A percentile compares a stretch with the other conserved stretches of the same genome.
Conservation (phyloP, 305 asterid species). For the Salvia sclarea region DNA sequence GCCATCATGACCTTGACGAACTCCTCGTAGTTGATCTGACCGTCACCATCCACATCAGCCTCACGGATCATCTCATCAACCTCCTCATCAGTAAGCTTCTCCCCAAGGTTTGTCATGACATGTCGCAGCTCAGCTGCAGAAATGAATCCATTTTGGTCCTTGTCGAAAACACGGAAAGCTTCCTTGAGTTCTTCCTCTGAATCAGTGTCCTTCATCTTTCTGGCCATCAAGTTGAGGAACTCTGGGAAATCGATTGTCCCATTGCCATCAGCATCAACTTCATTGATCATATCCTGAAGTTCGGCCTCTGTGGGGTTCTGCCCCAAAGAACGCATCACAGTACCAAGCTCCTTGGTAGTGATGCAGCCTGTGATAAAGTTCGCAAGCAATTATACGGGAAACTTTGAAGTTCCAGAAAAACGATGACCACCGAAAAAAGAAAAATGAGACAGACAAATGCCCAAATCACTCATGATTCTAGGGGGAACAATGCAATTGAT, state of each 20-base stretch:
- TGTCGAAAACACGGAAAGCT: slow-evolving; percentile 85
- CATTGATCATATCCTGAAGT: slow-evolving; percentile 86
- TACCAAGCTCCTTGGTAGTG: slow-evolving; percentile 91
- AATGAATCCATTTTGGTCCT: slow-evolving; percentile 84
- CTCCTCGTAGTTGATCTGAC: slow-evolving; percentile 94
- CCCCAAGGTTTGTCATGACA: slow-evolving; percentile 86
- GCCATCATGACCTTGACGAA: slow-evolving; percentile 98
- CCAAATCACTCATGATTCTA: neutral
- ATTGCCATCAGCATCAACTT: slow-evolving; percentile 89
- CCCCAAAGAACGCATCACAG: slow-evolving; percentile 85
- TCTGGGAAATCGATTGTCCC: slow-evolving; percentile 92
- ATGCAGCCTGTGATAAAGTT: slow-evolving; percentile 59
- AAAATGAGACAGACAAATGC: neutral
- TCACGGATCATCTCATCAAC: slow-evolving; percentile 92
- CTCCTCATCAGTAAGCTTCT: slow-evolving; percentile 87
- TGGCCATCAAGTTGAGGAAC: slow-evolving; percentile 92
- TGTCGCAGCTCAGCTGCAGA: slow-evolving; percentile 92
- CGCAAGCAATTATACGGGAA: slow-evolving; percentile 9
- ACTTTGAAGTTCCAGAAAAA: neutral
- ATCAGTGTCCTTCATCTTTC: slow-evolving; percentile 90
- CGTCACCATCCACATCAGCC: slow-evolving; percentile 90
- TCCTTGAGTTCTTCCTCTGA: slow-evolving; percentile 91
- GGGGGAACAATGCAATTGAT: neutral
- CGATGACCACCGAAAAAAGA: neutral
- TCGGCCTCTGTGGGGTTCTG: slow-evolving; percentile 89